phyloP scores from a whole-genome alignment of 164 flowering plant genomes.

The Umbilicus rupestris region DNA sequence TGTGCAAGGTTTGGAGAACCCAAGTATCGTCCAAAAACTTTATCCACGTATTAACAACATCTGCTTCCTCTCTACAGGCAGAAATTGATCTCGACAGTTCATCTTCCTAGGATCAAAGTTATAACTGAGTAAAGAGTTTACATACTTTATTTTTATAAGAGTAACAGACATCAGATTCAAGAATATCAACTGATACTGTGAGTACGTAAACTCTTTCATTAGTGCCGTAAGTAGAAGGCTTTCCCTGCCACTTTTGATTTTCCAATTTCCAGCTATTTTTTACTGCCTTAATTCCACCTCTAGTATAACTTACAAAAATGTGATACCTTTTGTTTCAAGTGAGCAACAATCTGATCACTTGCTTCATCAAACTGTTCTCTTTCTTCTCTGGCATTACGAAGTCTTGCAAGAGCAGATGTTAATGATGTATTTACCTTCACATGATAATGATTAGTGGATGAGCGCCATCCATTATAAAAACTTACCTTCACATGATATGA shows the following conservation, averaged over 20 bases:
- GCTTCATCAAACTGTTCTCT: slow-evolving; percentile 85
- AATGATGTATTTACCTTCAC: slow-evolving; percentile 54
- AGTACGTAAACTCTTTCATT: background rate
- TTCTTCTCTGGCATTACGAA: slow-evolving; percentile 73
- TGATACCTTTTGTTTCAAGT: slow-evolving; percentile 62
- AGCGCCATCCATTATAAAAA: background rate
- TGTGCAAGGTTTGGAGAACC: slow-evolving; percentile 27
- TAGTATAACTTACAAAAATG: background rate
- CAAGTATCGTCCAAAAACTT: slow-evolving; percentile 44
- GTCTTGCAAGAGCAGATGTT: slow-evolving; percentile 52
- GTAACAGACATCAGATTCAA: too few relatives aligned
- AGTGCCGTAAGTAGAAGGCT: background rate
- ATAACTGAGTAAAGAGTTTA: background rate
- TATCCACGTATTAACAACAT: slow-evolving; percentile 38
- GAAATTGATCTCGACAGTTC: slow-evolving; percentile 40
- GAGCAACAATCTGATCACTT: slow-evolving; percentile 58
- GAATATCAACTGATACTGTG: background rate
- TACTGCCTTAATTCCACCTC: background rate
- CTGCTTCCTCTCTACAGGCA: slow-evolving; percentile 39
- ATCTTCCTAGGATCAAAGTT: slow-evolving; percentile 34
- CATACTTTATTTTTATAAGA: background rate
- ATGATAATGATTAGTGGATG: background rate
- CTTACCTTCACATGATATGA: background rate
- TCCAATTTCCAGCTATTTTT: background rate
- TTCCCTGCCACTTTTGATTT: background rate